Base-by-base conservation (phyloP, 768 basidiomycete genomes). In the Jaapia argillacea region DNA sequence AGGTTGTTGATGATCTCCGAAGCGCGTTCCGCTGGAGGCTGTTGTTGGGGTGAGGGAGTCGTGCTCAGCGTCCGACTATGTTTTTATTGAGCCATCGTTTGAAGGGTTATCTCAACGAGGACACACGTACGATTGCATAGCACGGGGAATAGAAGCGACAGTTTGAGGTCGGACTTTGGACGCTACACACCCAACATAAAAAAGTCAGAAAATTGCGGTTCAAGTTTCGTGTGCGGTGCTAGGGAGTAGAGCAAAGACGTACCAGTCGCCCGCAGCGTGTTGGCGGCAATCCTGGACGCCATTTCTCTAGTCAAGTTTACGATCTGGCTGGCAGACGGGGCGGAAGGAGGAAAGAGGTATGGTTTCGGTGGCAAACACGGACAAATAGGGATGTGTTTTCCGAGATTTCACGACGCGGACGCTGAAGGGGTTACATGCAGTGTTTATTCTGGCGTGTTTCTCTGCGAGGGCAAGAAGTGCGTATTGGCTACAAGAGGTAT, bases 1-100 rank as follows among this genome's bases (percentile, higher is more conserved):
- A 88, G 71, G 59, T 79, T 83, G 67, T 94, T 81, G 56, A 99
- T 82, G 54, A 98, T 76, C 58, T 93, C 81, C 24, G 83, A 78
- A 33, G 94, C 94, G 54, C 85, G 85, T 67, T 96, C 81, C 14
- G 80, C 74, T 41, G 90, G 88, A 14, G 86, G 83, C 10, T 73
- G 81, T n/a, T n/a, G n/a, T n/a, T 39, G 78, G 73, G 52, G 69
- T 72, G 36, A 75, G 70, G 21, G 70, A 65, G 52, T 65, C 28
- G 37, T 7, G 70, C 49, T 71, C 72, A 85, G 75, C 14, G 79
- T 65, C 46, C 81, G 85, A 54, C 83, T 87, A 54, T 28, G 56
- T 25, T 42, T 24, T 25, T 45, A 42, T 50, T 28, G 40, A 38
- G 31, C 31, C 16, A 24, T 22, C 24, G 22, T 23, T 31, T 12